A percentile compares a stretch with the other conserved stretches of the same genome.
Evolutionary conservation across 2,329 filamentous ascomycete species (phyloP).

Genomic region (Fusarium floridanum): DNA sequence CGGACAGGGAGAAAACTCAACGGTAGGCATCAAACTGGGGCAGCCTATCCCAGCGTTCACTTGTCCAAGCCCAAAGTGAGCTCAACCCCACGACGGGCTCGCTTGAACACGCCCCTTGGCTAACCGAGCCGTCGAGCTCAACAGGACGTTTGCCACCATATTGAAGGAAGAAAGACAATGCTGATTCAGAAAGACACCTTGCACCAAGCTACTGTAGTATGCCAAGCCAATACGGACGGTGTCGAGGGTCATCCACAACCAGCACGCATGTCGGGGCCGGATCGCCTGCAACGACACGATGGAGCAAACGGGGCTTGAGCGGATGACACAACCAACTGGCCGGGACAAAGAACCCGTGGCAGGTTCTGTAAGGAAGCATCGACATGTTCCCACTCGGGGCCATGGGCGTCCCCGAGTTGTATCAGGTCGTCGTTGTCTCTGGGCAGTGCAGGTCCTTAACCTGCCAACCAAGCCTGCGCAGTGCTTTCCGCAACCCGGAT

Average conservation of each 20-base stretch:
- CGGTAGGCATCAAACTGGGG: not conserved
- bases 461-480: constrained; percentile 5
- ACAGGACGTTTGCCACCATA: constrained; percentile 27
- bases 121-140: not conserved
- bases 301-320: constrained; percentile 5
- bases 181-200: not conserved
- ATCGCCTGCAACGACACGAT: constrained; percentile 10
- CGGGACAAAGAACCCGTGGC: constrained; percentile 5
- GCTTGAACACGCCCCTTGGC: not conserved
- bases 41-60: not conserved
- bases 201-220: not conserved
- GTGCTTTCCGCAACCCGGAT: not conserved
- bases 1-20: not conserved
- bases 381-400: constrained; percentile 20
- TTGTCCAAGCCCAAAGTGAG: not conserved
- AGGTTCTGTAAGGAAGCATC: not conserved
- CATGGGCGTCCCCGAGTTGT: constrained; percentile 8
- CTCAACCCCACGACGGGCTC: not conserved
- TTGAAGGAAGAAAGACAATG: not conserved
- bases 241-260: not conserved
- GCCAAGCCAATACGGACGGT: not conserved
- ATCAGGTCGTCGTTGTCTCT: constrained; percentile 10
- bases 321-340: not conserved
- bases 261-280: constrained; percentile 8
- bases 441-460: not conserved